Evolutionary conservation across 257 asterid genomes (phyloP), one percentile per base, ranked within the genome.

Genomic region (Asclepias syriaca): DNA sequence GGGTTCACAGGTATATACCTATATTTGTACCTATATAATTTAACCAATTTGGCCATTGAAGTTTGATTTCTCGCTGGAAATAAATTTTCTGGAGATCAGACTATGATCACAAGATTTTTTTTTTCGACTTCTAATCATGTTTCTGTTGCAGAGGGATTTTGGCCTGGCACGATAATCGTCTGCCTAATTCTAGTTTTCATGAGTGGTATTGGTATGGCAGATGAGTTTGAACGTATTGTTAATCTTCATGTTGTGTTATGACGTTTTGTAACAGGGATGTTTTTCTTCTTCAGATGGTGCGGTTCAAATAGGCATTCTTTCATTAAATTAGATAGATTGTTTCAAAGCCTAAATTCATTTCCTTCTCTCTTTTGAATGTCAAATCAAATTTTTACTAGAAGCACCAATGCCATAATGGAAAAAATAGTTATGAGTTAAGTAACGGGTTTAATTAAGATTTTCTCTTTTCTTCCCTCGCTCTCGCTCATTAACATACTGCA

Each of bases 1-100:
- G 98, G 98, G 98, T 15, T 94, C 98, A 29, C 96, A 94, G 96
- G 98, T 93, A 71, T 56, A 16, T 22, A 19, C 32, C 34, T 29
- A 61, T 24, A 45, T 48, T 1, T 8, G 10, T 5, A 13, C 18
- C 29, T 1, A 27, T 58, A 11, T 43, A 43, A 43, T 43, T 43
- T 11, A 9, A 24, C 18, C 37, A 11, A 58, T 58, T 0, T 22
- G 64, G 18, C 39, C 4, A 12, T 11, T 24, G 9, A 27, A 57
- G 37, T 22, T 37, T 40, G 55, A 34, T 22, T 70, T 43, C 8
- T 57, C 67, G 5, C 1, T 6, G 4, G 18, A 46, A 58, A 11
- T 54, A 21, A 7, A 19, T n/a, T 45, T 27, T 50, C 37, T 59
- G 40, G 29, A 8, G 43, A 45, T 21, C 24, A 0, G 34, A 24